These are phyloP conservation scores for Rheum nobile DNA, from an alignment of 148 eudicot species.

Conservation along the genomic window DNA sequence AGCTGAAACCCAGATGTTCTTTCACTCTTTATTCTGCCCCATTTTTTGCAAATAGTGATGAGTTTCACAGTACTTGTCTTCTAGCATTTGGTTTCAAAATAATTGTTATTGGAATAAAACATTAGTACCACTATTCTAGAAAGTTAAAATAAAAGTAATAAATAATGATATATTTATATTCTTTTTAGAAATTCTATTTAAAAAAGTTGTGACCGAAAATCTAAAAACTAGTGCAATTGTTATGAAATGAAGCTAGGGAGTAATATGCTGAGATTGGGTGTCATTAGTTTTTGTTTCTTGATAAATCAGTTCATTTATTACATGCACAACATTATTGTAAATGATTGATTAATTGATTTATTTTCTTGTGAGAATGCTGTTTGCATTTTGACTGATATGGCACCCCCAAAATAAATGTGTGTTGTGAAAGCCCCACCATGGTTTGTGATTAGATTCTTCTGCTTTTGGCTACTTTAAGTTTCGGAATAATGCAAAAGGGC, in stretches of 20 bases:
- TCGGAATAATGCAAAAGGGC: slow-evolving; percentile 3
- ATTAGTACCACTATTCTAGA: no score
- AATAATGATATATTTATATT: no score
- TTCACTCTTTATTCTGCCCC: not conserved
- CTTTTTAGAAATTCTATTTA: not conserved
- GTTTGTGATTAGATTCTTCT: slow-evolving; percentile 7
- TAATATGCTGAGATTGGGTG: not conserved
- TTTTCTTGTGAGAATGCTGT: not conserved
- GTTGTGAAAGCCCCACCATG: not conserved
- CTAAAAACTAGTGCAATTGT: not conserved
- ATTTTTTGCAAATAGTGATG: no score
- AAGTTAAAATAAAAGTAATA: no score
- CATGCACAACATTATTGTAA: not conserved
- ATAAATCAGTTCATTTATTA: not conserved
- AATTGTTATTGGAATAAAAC: no score
- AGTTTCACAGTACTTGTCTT: no score
- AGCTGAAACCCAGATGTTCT: not conserved
- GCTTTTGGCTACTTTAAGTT: slow-evolving; percentile 3
- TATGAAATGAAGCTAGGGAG: not conserved
- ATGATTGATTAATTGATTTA: not conserved
- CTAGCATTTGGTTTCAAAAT: no score
- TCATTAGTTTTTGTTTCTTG: not conserved
- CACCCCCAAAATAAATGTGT: not conserved
- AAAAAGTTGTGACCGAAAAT: not conserved
- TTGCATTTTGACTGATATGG: not conserved